Evolutionary conservation across 2,329 filamentous ascomycete species (phyloP).

Genomic region (Rutstroemia sp.): DNA sequence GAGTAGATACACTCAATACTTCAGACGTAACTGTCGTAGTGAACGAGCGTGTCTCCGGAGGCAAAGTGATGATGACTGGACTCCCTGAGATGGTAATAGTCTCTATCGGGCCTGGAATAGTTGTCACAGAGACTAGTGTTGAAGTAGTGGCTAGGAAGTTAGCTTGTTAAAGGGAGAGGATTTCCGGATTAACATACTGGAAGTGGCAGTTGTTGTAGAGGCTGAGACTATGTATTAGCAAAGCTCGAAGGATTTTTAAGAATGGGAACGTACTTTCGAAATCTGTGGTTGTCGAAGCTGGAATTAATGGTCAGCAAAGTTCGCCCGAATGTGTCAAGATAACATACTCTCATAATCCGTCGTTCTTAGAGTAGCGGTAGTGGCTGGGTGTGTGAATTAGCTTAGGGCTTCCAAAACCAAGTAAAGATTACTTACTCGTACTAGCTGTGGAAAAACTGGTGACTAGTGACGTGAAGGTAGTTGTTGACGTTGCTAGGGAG

Average conservation of each 20-base stretch:
- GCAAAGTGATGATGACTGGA: not conserved
- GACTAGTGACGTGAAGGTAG: not conserved
- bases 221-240: not conserved
- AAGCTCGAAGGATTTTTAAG: not conserved
- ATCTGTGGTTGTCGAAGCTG: not conserved
- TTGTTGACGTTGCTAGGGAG: no score
- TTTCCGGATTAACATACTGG: constrained; percentile 1
- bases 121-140: not conserved
- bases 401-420: no score
- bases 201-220: constrained; percentile 1
- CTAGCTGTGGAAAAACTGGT: not conserved
- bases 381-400: not conserved
- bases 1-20: not conserved
- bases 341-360: not conserved
- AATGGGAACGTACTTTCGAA: constrained; percentile 1
- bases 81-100: not conserved
- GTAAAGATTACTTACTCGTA: not conserved
- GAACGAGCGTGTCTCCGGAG: not conserved
- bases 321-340: not conserved
- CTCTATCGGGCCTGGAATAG: not conserved
- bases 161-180: not conserved
- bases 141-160: not conserved
- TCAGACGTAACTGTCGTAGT: constrained; percentile 4
- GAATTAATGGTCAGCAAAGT: not conserved
- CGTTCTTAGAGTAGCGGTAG: not conserved